phyloP scores from a whole-genome alignment of 2,329 filamentous ascomycete genomes.

The Nigrospora osmanthi region DNA sequence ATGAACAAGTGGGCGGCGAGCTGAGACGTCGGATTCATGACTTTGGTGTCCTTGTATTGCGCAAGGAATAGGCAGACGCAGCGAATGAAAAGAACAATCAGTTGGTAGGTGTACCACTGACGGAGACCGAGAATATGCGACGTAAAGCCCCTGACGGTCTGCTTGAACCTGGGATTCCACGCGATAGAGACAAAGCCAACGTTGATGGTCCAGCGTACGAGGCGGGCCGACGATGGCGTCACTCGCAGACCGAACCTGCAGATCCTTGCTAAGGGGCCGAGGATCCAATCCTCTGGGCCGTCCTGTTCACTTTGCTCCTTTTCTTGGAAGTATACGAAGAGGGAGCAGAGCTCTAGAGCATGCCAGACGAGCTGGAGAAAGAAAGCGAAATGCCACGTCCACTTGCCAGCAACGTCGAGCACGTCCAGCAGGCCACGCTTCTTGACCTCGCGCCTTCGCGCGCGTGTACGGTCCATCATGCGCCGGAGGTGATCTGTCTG shows the following conservation, averaged over 20 bases:
- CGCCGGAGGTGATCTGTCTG: slow-evolving; percentile 73
- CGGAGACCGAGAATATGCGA: slow-evolving; percentile 51
- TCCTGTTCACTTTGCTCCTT: slow-evolving; percentile 4
- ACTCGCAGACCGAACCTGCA: slow-evolving; percentile 14
- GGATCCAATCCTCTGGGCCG: slow-evolving; percentile 3
- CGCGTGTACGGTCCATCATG: slow-evolving; percentile 60
- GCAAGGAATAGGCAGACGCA: slow-evolving; percentile 36
- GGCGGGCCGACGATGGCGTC: slow-evolving; percentile 29
- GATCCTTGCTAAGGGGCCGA: slow-evolving; percentile 6
- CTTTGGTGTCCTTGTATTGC: slow-evolving; percentile 28
- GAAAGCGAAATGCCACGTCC: slow-evolving; percentile 39
- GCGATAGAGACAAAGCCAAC: slow-evolving; percentile 46
- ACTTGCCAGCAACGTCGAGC: slow-evolving; percentile 31
- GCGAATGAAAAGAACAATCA: slow-evolving; percentile 49
- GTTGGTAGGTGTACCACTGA: slow-evolving; percentile 60
- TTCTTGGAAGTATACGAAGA: slow-evolving; percentile 9
- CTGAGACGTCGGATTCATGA: slow-evolving; percentile 29
- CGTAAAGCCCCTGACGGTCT: slow-evolving; percentile 51
- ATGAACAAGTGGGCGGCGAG: slow-evolving; percentile 48
- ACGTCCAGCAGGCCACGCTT: slow-evolving; percentile 32
- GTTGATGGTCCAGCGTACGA: slow-evolving; percentile 39
- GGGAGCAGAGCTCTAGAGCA: slow-evolving; percentile 20
- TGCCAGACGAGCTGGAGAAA: slow-evolving; percentile 38
- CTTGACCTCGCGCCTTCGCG: slow-evolving; percentile 32
- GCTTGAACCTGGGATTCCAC: slow-evolving; percentile 63